Conservation (phyloP, 768 basidiomycete genomes). For the Tephrocybe sp. region DNA sequence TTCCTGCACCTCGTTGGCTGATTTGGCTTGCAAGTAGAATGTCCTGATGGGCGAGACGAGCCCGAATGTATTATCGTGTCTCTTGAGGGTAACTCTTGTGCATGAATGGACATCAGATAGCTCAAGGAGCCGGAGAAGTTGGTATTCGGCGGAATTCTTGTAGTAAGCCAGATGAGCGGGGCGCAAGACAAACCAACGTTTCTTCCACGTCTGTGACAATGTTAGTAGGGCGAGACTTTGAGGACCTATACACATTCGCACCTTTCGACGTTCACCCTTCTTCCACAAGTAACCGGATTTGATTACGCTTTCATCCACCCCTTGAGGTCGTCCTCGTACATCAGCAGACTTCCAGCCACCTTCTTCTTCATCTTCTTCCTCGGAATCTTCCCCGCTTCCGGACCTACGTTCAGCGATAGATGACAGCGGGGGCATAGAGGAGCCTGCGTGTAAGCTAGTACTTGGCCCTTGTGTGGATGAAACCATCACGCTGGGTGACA, state of each 20-base stretch:
- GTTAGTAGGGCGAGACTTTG: conserved; percentile 2
- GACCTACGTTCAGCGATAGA: conserved; percentile 76
- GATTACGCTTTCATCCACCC: conserved; percentile 66
- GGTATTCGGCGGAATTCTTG: conserved; percentile 93
- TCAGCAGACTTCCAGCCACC: conserved; percentile 63
- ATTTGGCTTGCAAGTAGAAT: conserved; percentile 84
- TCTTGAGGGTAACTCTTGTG: conserved; percentile 83
- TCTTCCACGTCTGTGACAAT: conserved; percentile 89
- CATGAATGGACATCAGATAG: conserved; percentile 88
- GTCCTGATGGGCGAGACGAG: conserved; percentile 89
- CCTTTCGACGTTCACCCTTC: conserved; percentile 97
- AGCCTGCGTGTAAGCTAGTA: conserved; percentile 27
- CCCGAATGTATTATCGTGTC: conserved; percentile 85
- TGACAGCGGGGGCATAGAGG: conserved; percentile 53
- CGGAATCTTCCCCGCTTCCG: conserved; percentile 74
- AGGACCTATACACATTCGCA: conserved; percentile 34
- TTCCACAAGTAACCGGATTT: conserved; percentile 96
- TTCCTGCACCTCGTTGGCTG: conserved; percentile 64
- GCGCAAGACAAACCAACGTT: conserved; percentile 95
- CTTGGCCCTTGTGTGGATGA: conserved; percentile 31
- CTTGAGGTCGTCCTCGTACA: conserved; percentile 38
- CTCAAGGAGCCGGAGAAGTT: conserved; percentile 85
- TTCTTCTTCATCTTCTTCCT: conserved; percentile 66
- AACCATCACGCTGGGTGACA: conserved; percentile 50
- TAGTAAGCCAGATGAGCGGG: conserved; percentile 93